A percentile compares a stretch with the other conserved stretches of the same genome.
Evolutionary conservation across 768 basidiomycete genomes (phyloP).

Genomic region (Leccinum subtestaceum): DNA sequence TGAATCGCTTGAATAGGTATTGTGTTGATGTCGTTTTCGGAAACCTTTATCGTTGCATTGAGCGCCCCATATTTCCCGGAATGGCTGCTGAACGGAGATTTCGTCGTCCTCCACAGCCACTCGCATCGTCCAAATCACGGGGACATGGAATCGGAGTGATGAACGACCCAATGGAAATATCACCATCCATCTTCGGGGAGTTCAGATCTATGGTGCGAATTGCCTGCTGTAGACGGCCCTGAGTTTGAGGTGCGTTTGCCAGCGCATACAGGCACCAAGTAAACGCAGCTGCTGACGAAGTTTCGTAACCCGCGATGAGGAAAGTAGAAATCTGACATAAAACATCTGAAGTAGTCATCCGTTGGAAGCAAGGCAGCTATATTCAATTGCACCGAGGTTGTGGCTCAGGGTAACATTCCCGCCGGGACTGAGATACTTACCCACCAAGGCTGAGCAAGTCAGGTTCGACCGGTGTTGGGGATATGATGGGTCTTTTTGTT

Average conservation of each 20-base stretch:
- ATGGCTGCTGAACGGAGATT: constrained; percentile 46
- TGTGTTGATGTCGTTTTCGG: constrained; percentile 53
- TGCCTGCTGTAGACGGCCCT: constrained; percentile 46
- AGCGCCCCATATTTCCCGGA: constrained; percentile 31
- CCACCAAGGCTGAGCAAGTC: constrained; percentile 55
- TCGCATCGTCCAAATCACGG: constrained; percentile 60
- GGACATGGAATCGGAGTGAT: constrained; percentile 51
- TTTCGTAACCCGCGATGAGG: constrained; percentile 65
- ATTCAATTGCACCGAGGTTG: constrained; percentile 55
- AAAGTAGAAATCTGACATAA: constrained; percentile 65
- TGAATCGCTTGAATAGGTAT: constrained; percentile 63
- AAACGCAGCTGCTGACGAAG: constrained; percentile 48
- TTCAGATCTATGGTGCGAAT: constrained; percentile 31
- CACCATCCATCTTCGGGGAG: constrained; percentile 22
- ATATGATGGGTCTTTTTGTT: constrained; percentile 7
- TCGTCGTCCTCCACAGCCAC: constrained; percentile 46
- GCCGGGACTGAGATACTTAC: constrained; percentile 20
- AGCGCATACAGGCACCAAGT: constrained; percentile 65
- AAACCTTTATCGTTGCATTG: constrained; percentile 36
- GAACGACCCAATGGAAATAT: constrained; percentile 47
- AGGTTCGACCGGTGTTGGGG: constrained; percentile 18
- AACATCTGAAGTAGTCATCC: constrained; percentile 52
- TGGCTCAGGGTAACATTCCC: background rate
- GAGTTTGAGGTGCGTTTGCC: constrained; percentile 42
- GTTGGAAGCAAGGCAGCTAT: constrained; percentile 40